Conservation (phyloP, 768 basidiomycete species). For the Pisolithus microcarpus region DNA sequence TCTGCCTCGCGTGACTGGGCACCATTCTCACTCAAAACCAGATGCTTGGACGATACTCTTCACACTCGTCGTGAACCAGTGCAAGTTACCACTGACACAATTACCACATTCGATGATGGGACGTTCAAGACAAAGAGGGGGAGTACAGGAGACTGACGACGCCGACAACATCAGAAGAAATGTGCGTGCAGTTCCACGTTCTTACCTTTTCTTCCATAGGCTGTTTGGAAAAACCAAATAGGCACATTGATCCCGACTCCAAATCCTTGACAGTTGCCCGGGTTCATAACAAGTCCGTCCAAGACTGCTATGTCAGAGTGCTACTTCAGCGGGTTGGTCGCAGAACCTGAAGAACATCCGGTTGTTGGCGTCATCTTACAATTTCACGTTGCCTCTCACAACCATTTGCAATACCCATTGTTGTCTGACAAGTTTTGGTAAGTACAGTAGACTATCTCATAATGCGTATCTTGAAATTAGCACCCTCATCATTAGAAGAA, state of each 20-base stretch:
- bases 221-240: constrained; percentile 71
- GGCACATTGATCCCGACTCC: constrained; percentile 82
- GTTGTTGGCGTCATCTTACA: constrained; percentile 1
- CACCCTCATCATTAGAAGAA: too few species aligned
- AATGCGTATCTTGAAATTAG: too few species aligned
- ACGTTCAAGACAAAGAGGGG: constrained; percentile 87
- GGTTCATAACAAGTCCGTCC: constrained; percentile 69
- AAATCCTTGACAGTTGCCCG: constrained; percentile 58
- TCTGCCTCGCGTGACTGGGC: constrained; percentile 79
- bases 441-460: too few species aligned
- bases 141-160: constrained; percentile 71
- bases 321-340: constrained; percentile 59
- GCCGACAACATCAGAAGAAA: constrained; percentile 77
- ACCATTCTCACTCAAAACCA: constrained; percentile 76
- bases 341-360: constrained; percentile 42
- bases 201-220: constrained; percentile 71
- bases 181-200: constrained; percentile 77
- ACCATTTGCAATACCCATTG: constrained; percentile 44
- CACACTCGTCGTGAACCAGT: constrained; percentile 69
- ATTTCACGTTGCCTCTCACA: constrained; percentile 38
- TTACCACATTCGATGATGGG: constrained; percentile 77
- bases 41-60: constrained; percentile 73
- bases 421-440: neutral
- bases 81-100: constrained; percentile 50
- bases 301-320: constrained; percentile 69